Percentiles rank a stretch among this genome's conserved stretches.
These are phyloP conservation scores for Chimonanthus praecox DNA, from an alignment of 164 flowering plant genomes.

Conservation along the genomic window DNA sequence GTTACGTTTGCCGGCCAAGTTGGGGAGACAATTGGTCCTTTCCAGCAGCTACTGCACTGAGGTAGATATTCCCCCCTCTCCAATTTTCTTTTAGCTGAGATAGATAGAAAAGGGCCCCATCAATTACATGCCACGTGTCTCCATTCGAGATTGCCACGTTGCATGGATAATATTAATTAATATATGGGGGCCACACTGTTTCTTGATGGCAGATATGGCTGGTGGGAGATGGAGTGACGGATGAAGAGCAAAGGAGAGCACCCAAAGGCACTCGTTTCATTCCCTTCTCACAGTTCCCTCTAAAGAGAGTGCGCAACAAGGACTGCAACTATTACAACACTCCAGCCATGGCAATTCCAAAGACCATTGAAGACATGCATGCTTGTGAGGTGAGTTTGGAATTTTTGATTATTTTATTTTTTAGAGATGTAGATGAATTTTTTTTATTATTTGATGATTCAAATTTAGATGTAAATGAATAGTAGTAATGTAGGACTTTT, in stretches of 20 bases:
- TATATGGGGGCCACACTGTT: too few species aligned
- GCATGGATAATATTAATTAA: too few species aligned
- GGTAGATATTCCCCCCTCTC: slow-evolving; percentile 11
- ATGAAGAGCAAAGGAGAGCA: slow-evolving; percentile 36
- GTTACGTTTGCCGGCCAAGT: slow-evolving; percentile 6
- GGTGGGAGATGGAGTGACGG: slow-evolving; percentile 47
- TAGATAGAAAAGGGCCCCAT: too few species aligned
- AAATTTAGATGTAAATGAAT: too few species aligned
- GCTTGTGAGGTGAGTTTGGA: slow-evolving; percentile 34
- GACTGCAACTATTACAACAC: slow-evolving; percentile 33
- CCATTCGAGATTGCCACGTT: background rate
- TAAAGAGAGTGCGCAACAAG: slow-evolving; percentile 22
- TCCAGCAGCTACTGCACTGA: slow-evolving; percentile 19
- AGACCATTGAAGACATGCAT: slow-evolving; percentile 30
- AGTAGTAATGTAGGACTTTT: too few species aligned
- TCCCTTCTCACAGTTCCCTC: slow-evolving; percentile 47
- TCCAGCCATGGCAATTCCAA: slow-evolving; percentile 33
- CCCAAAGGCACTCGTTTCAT: slow-evolving; percentile 45
- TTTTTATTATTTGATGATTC: too few species aligned
- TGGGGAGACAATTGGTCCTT: slow-evolving; percentile 20
- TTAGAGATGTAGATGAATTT: too few species aligned
- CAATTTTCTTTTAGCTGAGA: background rate
- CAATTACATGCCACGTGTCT: background rate
- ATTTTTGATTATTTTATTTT: too few species aligned
- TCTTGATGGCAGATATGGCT: slow-evolving; percentile 37